Base-by-base conservation (phyloP, 495 filamentous ascomycete genomes). In the Gamarada debralockiae region DNA sequence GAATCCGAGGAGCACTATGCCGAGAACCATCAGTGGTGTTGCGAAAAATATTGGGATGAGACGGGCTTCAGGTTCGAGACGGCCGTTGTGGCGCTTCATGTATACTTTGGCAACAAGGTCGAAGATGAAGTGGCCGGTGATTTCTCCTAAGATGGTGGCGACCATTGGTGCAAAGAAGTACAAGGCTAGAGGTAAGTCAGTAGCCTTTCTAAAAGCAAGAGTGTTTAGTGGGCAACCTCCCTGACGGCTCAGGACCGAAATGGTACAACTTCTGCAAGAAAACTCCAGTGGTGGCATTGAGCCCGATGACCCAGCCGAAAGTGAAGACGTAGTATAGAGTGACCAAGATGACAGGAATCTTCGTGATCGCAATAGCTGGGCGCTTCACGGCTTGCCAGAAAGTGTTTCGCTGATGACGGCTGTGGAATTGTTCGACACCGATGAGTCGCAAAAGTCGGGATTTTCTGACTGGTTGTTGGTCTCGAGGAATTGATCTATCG, bases 101-200 rank as follows among this genome's bases (percentile, higher is more conserved):
- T 49, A 49, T 3, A 21, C n/a, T 12, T 36, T 29, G 48, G 36
- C 33, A 21, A 70, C 53, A 43, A 63, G 65, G 46, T 70, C 67
- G 41, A 68, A 65, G 58, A 67, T 62, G 50, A 53, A 70, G 48
- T 68, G 67, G 34, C 67, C 67, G 58, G 58, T 68, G 17, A 61
- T 12, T 53, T 70, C 67, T 14, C 56, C 65, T 18, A 62, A 15
- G 25, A 68, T 15, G 17, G 59, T 62, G 23, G 60, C 67, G 12
- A 70, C 50, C 53, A 65, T 64, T 3, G 67, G 67, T 17, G 67
- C 63, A 21, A 66, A 60, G 57, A 53, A 70, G 22, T 64, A 49
- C 31, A 68, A 55, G 1, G 60, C 65, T 42, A 61, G 4, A 10
- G n/a, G 37, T n/a, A 15, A 4, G 37, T 20, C n/a, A 39, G 14